These are phyloP conservation scores for Colletotrichum liriopes DNA, from an alignment of 2,329 filamentous ascomycete genomes.

Conservation along the genomic window DNA sequence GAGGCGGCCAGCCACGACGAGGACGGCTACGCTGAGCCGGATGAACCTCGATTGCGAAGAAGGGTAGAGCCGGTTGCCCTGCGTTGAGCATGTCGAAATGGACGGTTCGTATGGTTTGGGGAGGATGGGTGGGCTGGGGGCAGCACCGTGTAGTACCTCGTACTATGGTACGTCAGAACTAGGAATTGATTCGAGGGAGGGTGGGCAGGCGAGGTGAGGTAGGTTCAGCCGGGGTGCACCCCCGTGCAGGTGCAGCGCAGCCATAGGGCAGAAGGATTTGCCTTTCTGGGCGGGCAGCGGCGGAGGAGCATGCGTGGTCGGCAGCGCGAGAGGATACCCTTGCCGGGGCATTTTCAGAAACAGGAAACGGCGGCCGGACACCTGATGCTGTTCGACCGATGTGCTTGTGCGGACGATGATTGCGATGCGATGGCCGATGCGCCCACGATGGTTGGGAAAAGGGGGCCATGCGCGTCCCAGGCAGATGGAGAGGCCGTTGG, in stretches of 20 bases:
- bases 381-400: conserved; percentile 9
- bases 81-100: too few relatives aligned
- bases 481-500: not conserved
- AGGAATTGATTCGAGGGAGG: too few relatives aligned
- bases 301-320: conserved; percentile 7
- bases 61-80: too few relatives aligned
- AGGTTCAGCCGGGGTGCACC: conserved; percentile 22
- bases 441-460: not conserved
- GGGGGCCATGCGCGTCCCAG: not conserved
- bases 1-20: not conserved
- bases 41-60: not conserved
- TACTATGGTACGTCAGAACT: too few relatives aligned
- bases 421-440: not conserved
- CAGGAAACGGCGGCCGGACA: conserved; percentile 20
- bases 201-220: not conserved
- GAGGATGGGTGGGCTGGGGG: too few relatives aligned
- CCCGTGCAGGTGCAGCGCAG: conserved; percentile 7
- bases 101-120: too few relatives aligned
- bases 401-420: conserved; percentile 10
- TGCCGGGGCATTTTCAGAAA: conserved; percentile 30
- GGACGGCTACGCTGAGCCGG: not conserved
- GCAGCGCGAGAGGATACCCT: conserved; percentile 27
- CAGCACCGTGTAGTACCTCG: too few relatives aligned
- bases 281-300: conserved; percentile 10
- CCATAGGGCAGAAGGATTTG: conserved; percentile 21